Conservation (phyloP, 2,329 filamentous ascomycete species). For the Diaporthe sp. region DNA sequence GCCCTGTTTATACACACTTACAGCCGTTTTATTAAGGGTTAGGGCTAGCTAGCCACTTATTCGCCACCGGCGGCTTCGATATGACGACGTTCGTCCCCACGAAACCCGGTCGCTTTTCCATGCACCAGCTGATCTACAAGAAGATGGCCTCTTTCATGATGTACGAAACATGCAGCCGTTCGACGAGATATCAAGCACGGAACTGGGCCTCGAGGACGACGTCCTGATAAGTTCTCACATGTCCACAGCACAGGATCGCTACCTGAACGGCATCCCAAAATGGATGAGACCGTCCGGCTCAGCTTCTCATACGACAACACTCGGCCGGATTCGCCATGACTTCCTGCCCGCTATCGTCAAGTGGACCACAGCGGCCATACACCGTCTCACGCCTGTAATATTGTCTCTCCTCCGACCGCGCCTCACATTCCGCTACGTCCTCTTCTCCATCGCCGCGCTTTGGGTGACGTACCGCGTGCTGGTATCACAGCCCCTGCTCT, state of each 20-base stretch:
- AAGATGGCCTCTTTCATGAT: not conserved
- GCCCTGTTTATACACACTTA: not conserved
- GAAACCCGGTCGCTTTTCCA: not conserved
- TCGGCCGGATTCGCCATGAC: not conserved
- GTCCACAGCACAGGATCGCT: conserved; percentile 7
- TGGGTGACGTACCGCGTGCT: conserved; percentile 29
- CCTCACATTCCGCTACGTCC: conserved; percentile 33
- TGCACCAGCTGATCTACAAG: not conserved
- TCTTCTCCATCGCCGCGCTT: conserved; percentile 18
- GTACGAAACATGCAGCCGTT: conserved; percentile 33
- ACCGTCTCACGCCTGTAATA: not conserved
- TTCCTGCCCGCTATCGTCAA: not conserved
- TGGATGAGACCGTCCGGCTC: conserved; percentile 36
- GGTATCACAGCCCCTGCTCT: conserved; percentile 15
- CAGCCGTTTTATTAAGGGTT: not conserved
- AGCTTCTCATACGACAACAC: not conserved
- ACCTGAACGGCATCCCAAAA: conserved; percentile 32
- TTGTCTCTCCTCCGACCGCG: conserved; percentile 31
- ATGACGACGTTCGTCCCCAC: conserved; percentile 9
- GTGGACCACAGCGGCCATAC: not conserved
- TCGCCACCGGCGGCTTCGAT: not conserved
- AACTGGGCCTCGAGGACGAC: conserved; percentile 37
- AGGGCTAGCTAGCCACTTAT: not conserved
- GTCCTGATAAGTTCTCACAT: not conserved
- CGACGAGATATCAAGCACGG: conserved; percentile 34